Conservation (phyloP, 2,329 filamentous ascomycete genomes). For the Plectosphaerella cucumerina region DNA sequence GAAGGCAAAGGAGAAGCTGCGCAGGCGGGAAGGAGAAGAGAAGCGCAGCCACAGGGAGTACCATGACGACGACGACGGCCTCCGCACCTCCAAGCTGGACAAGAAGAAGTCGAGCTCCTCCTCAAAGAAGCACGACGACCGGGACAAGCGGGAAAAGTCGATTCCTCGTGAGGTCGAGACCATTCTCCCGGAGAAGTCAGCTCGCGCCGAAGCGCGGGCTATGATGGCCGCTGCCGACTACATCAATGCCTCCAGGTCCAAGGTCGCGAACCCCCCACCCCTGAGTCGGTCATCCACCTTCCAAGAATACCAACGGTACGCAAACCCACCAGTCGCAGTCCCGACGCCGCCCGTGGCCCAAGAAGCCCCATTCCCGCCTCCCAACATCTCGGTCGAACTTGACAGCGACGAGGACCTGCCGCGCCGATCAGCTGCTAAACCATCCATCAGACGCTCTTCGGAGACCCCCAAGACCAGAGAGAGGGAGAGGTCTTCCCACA, state of each 20-base stretch:
- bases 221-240: conserved; percentile 11
- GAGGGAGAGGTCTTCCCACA: conserved; percentile 13
- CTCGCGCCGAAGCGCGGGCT: background rate
- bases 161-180: conserved; percentile 2
- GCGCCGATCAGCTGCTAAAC: conserved; percentile 11
- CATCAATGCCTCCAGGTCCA: conserved; percentile 9
- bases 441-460: conserved; percentile 9
- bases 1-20: conserved; percentile 31
- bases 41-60: conserved; percentile 22
- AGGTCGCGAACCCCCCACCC: background rate
- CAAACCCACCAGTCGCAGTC: conserved; percentile 6
- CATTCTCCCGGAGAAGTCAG: background rate
- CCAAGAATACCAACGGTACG: conserved; percentile 4
- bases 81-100: conserved; percentile 18
- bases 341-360: conserved; percentile 8
- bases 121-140: conserved; percentile 29
- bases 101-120: conserved; percentile 33
- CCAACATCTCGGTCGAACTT: conserved; percentile 1
- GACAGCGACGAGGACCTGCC: conserved; percentile 8
- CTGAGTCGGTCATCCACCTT: conserved; percentile 7
- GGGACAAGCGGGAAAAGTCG: conserved; percentile 9
- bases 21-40: conserved; percentile 29
- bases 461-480: conserved; percentile 10
- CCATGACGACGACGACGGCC: conserved; percentile 23
- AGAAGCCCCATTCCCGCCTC: conserved; percentile 5